Base-by-base conservation (phyloP, 345 rosid genomes). In the Boechera divaricarpa region DNA sequence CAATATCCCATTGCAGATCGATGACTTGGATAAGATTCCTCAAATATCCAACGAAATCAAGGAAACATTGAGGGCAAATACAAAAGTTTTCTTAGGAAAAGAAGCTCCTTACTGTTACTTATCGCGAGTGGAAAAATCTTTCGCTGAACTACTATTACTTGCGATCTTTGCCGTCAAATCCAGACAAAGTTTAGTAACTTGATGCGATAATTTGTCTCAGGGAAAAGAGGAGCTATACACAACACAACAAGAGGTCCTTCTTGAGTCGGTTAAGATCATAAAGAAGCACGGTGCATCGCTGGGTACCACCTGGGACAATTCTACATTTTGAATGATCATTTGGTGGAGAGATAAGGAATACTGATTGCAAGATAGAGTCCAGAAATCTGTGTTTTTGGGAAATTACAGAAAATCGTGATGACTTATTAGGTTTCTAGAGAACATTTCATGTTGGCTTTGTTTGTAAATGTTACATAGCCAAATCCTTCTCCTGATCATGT, bases 51-150 rank as follows among this genome's bases (percentile, higher is more conserved):
- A 80, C 69, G 97, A 83, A 53, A 85, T 92, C n/a, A 87, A 88
- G 81, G 88, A 74, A 81, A 88, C 79, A 79, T 82, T 95, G 24
- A 81, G 74, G 67, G 80, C 83, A 24, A 79, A 89, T 79, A 65
- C 95, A n/a, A 90, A 83, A 75, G 88, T 94, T 67, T 92, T 83
- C 85, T 79, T 89, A 82, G 97, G 82, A 67, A 94, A 77, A 82
- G 97, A 94, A 82, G 86, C 81, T 28, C 98, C 97, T 26, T 84
- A 90, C 81, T 94, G 97, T 76, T 94, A 81, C 78, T 77, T 94
- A 70, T 92, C 97, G 18, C 82, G 83, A 29, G 78, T 90, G 77
- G 98, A 88, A 18, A 18, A 18, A 18, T 18, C 21, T 18, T 18
- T 18, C 21, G 21, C 21, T 18, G 0, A 18, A 18, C 21, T 18